Evolutionary conservation across 331 rosid species (phyloP), one percentile per base, ranked within the genome.

Genomic region (Stylosanthes scabra): DNA sequence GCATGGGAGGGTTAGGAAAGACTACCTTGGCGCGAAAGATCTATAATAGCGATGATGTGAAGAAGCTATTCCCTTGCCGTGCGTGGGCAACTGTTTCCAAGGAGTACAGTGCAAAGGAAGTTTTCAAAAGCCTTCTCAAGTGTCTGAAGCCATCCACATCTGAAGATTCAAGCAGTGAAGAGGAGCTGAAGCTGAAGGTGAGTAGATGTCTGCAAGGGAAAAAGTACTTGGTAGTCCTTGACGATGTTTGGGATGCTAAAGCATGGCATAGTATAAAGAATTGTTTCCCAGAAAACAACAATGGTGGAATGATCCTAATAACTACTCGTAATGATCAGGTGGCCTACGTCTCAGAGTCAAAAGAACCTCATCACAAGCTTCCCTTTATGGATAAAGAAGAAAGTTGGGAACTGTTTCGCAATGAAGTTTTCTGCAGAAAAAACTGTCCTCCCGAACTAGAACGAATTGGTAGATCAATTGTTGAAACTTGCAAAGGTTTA

Each of bases 401-500:
- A 9, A 68, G 80, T 34, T 74, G 72, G 83, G 13, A 28, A 7
- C 80, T 80, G 0, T 61, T 80, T 8, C 20, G 10, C 0, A 61
- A 29, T 7, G 68, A 45, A 14, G 72, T 61, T 9, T 68, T 74
- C 64, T 0, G 0, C 3, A 49, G 62, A 29, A 54, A 68, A 7
- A 0, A 52, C 2, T 46, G 56, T 16, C 74, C 41, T 31, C 2
- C 46, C 1, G 3, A 9, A 3, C 2, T 74, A 4, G 5, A 68
- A 44, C 1, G 8, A 3, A 2, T 25, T 13, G 87, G 85, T 5
- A 74, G 5, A 44, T 45, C 45, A 8, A 80, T 82, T 25, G 83
- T 9, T 0, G 28, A 31, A 7, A 16, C 2, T 12, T 82, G 87
- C 12, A 8, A 52, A 1, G 89, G 89, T 4, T 61, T 85, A 20